Percentiles rank a stretch among this genome's conserved stretches.
Conservation (phyloP, 306 rosid species). For the Rosa multiflora region DNA sequence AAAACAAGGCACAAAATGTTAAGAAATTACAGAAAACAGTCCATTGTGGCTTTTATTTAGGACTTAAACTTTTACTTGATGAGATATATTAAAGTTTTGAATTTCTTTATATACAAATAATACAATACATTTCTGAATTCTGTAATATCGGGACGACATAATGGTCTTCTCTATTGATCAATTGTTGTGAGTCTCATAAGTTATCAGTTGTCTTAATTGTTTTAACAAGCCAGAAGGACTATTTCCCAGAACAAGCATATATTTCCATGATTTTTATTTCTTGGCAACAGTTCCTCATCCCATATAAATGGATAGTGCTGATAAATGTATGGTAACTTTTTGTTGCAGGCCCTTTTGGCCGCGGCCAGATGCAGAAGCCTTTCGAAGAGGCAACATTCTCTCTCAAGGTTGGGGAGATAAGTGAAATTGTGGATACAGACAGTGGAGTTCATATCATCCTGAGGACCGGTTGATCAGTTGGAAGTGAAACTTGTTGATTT, state of each 20-base stretch:
- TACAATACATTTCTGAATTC: neutral
- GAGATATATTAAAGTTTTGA: neutral
- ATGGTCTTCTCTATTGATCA: neutral
- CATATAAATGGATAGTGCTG: neutral
- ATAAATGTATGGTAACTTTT: neutral
- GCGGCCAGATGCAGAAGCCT: slow-evolving; percentile 98
- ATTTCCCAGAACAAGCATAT: neutral
- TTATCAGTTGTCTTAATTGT: neutral
- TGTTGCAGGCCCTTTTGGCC: slow-evolving; percentile 82
- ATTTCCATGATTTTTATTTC: neutral
- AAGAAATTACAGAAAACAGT: neutral
- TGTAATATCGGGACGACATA: neutral
- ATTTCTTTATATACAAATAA: neutral
- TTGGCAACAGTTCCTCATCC: neutral
- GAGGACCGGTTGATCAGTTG: slow-evolving; percentile 62
- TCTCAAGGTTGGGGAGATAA: slow-evolving; percentile 81
- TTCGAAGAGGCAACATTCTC: slow-evolving; percentile 82
- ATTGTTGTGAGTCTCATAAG: neutral
- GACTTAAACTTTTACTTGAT: neutral
- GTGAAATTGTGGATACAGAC: slow-evolving; percentile 90
- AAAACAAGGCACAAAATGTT: neutral
- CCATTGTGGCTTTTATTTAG: neutral
- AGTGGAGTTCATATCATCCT: slow-evolving; percentile 90
- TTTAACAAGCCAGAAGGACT: too few species aligned
- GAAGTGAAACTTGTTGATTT: slow-evolving; percentile 11